phyloP scores from a whole-genome alignment of 306 rosid species.

The Casuarina glauca region DNA sequence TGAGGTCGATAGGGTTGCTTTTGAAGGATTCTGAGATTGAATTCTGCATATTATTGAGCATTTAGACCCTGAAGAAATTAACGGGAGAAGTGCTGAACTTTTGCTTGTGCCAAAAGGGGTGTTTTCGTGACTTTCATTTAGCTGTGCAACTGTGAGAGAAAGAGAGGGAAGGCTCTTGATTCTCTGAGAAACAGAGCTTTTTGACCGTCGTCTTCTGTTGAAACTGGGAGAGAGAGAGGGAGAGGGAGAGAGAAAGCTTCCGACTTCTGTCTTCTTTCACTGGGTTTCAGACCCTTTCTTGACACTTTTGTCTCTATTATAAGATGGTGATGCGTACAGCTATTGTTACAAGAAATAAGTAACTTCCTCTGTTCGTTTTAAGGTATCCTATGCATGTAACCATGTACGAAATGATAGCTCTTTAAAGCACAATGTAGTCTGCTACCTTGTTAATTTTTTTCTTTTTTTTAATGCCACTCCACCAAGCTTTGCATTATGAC shows the following conservation, averaged over 20 bases:
- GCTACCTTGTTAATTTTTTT: too few relatives aligned
- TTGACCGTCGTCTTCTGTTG: not conserved
- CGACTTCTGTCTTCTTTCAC: not conserved
- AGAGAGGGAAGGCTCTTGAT: not conserved
- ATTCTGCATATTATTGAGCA: slow-evolving; percentile 1
- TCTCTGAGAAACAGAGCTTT: not conserved
- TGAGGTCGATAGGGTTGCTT: slow-evolving; percentile 2
- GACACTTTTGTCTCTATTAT: not conserved
- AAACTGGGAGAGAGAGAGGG: not conserved
- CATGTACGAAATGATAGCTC: not conserved
- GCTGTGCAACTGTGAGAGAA: not conserved
- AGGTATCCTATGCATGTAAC: not conserved
- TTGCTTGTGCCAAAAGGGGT: not conserved
- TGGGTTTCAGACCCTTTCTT: not conserved
- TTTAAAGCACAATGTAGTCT: too few relatives aligned
- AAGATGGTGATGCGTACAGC: not conserved
- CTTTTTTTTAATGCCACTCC: too few relatives aligned
- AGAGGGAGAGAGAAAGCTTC: not conserved
- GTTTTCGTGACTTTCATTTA: not conserved
- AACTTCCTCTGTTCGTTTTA: not conserved
- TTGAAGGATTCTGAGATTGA: slow-evolving; percentile 21
- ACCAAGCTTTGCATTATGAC: too few relatives aligned
- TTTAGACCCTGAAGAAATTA: not conserved
- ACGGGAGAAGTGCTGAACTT: not conserved
- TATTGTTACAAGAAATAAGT: not conserved